phyloP scores from a whole-genome alignment of 345 rosid species.

The Lepidium aucheri region DNA sequence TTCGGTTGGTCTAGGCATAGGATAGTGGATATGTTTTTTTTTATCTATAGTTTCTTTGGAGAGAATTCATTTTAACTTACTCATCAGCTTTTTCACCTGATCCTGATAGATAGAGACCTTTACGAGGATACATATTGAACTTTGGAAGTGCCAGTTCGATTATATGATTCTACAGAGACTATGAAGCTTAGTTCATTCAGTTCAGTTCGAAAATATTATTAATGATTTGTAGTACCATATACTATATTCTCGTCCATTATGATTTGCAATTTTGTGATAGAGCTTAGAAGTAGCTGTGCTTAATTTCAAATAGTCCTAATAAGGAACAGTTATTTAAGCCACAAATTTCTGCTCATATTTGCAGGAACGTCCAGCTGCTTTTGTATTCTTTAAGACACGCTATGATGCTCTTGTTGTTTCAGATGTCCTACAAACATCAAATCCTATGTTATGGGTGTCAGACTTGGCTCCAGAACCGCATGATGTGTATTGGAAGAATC shows the following conservation, averaged over 20 bases:
- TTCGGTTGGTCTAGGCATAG: background rate
- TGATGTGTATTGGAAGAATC: conserved; percentile 88
- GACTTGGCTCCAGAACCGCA: conserved; percentile 85
- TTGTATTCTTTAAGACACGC: conserved; percentile 86
- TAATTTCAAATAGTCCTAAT: background rate
- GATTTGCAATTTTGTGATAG: background rate
- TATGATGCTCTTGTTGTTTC: conserved; percentile 67
- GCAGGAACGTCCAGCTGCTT: conserved; percentile 87
- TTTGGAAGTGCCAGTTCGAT: background rate
- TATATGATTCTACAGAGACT: background rate
- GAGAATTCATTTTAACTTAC: background rate
- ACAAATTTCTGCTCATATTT: background rate
- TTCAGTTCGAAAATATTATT: background rate
- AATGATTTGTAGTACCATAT: background rate
- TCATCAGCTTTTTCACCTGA: background rate
- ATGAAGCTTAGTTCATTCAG: background rate
- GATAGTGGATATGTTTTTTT: background rate
- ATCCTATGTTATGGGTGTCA: conserved; percentile 93
- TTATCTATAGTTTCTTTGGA: background rate
- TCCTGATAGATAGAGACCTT: background rate
- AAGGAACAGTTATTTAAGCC: background rate
- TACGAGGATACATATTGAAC: background rate
- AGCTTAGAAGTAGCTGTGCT: background rate
- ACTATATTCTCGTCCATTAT: background rate
- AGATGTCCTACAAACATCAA: conserved; percentile 66